A percentile compares a stretch with the other conserved stretches of the same genome.
Evolutionary conservation across 805 yeast species (phyloP).

Genomic region (Barnettozyma populi): DNA sequence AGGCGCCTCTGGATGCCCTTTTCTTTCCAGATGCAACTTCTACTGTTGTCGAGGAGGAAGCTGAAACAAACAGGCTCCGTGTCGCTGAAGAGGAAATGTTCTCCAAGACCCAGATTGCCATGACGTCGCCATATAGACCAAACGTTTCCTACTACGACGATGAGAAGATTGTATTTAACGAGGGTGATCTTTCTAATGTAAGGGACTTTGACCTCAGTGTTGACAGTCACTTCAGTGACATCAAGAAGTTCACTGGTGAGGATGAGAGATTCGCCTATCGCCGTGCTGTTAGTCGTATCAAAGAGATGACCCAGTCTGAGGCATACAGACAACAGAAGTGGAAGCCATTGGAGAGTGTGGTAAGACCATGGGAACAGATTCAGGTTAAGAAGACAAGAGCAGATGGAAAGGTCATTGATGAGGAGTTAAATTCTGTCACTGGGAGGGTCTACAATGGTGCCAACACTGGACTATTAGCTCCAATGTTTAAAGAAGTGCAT

Average conservation of each 20-base stretch:
- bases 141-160: slow-evolving; percentile 60
- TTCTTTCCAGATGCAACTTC: slow-evolving; percentile 52
- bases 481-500: slow-evolving; percentile 40
- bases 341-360: slow-evolving; percentile 45
- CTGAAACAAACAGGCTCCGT: slow-evolving; percentile 32
- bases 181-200: slow-evolving; percentile 20
- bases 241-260: slow-evolving; percentile 64
- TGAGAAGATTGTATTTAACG: slow-evolving; percentile 31
- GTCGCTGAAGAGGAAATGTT: slow-evolving; percentile 68
- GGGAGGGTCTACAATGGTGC: slow-evolving; percentile 14
- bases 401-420: slow-evolving; percentile 8
- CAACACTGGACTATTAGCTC: slow-evolving; percentile 27
- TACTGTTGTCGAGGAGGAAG: slow-evolving; percentile 17
- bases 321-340: slow-evolving; percentile 50
- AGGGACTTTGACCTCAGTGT: slow-evolving; percentile 17
- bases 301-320: slow-evolving; percentile 50
- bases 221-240: slow-evolving; percentile 37
- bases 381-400: slow-evolving; percentile 14
- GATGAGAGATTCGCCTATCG: slow-evolving; percentile 72
- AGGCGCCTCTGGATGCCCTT: slow-evolving; percentile 42
- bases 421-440: slow-evolving; percentile 23
- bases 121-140: slow-evolving; percentile 63
- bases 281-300: slow-evolving; percentile 62
- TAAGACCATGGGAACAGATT: slow-evolving; percentile 54
- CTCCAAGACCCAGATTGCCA: slow-evolving; percentile 54